These are phyloP conservation scores for Blepharisma japonicum DNA, from an alignment of 73 alveolate species.

Conservation along the genomic window DNA sequence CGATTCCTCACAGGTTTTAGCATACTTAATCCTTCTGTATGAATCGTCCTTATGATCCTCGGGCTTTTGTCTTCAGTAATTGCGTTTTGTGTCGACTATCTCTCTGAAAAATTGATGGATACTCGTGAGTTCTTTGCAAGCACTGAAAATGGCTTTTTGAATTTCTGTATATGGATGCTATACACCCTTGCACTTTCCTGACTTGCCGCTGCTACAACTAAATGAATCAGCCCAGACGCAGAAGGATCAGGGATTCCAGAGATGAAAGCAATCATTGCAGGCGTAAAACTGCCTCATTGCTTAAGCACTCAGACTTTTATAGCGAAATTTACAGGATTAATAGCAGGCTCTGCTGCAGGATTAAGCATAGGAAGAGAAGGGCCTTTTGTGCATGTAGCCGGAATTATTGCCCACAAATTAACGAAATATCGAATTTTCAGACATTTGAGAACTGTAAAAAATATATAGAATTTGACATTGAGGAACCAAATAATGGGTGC, in stretches of 20 bases:
- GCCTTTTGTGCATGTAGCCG: conserved; percentile 90
- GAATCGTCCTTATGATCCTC: conserved; percentile 10
- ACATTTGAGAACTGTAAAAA: conserved; percentile 45
- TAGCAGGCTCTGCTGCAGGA: conserved; percentile 82
- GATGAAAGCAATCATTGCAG: conserved; percentile 86
- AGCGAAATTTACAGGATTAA: conserved; percentile 84
- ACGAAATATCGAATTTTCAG: conserved; percentile 62
- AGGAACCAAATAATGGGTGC: conserved; percentile 72
- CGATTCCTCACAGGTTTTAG: background rate
- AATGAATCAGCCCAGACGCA: conserved; percentile 81
- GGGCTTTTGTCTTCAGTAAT: conserved; percentile 17
- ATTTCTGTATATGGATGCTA: conserved; percentile 62
- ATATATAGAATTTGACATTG: conserved; percentile 42
- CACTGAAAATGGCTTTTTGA: conserved; percentile 17
- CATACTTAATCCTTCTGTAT: background rate
- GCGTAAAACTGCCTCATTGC: conserved; percentile 73
- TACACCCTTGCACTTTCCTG: conserved; percentile 53
- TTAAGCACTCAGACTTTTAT: conserved; percentile 71
- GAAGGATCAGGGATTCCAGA: conserved; percentile 97
- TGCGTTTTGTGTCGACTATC: conserved; percentile 4
- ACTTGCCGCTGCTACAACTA: conserved; percentile 75
- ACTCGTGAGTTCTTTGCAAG: conserved; percentile 20
- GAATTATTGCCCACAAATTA: conserved; percentile 69
- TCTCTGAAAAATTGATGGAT: conserved; percentile 21
- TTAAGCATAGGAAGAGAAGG: conserved; percentile 92